These are phyloP conservation scores for Hysterium pulicare DNA, from an alignment of 2,329 filamentous ascomycete genomes.

Conservation along the genomic window DNA sequence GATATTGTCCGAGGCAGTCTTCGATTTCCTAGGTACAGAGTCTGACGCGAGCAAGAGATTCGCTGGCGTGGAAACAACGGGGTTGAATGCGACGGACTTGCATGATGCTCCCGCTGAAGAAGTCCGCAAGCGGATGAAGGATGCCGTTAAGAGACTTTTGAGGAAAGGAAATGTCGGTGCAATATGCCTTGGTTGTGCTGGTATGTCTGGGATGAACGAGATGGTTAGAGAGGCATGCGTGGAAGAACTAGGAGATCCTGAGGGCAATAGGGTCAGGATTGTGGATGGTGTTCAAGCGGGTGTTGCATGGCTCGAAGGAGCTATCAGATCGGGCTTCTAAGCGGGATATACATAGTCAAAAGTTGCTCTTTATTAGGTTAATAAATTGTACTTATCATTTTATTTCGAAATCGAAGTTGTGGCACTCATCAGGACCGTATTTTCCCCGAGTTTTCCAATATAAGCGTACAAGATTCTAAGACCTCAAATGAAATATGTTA, in stretches of 20 bases:
- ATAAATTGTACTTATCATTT: no score
- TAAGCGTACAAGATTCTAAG: no score
- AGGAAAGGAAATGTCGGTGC: conserved; percentile 56
- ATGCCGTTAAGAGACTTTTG: conserved; percentile 67
- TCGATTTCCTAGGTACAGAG: conserved; percentile 56
- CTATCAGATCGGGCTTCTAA: conserved; percentile 35
- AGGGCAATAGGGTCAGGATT: conserved; percentile 61
- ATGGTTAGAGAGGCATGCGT: conserved; percentile 68
- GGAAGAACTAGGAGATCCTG: conserved; percentile 59
- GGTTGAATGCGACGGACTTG: conserved; percentile 74
- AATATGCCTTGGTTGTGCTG: conserved; percentile 83
- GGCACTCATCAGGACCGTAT: no score
- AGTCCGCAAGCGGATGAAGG: conserved; percentile 63
- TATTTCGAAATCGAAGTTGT: no score
- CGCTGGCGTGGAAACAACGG: conserved; percentile 78
- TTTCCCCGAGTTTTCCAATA: no score
- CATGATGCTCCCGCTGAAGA: conserved; percentile 65
- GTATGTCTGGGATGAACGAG: conserved; percentile 81
- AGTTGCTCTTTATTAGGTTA: no score
- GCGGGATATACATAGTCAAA: no score
- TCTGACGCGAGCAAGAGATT: conserved; percentile 53
- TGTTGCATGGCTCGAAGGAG: conserved; percentile 58
- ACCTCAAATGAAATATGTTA: no score
- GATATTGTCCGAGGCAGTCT: conserved; percentile 65
- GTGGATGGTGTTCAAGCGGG: conserved; percentile 78